These are phyloP conservation scores for Tulasnella sp. DNA, from an alignment of 768 basidiomycete species.

Conservation along the genomic window DNA sequence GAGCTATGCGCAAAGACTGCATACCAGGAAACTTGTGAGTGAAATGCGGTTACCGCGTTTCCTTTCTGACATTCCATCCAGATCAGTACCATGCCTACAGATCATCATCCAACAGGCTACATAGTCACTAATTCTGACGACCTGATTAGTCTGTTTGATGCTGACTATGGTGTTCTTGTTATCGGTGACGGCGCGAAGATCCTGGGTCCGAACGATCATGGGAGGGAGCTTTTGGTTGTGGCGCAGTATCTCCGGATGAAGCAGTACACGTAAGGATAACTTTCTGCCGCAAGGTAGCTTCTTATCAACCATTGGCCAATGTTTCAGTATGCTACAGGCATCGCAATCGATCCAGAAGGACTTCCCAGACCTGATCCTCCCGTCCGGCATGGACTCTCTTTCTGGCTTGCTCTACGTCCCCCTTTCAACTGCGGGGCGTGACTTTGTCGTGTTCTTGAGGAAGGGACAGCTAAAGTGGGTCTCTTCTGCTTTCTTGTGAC, in stretches of 20 bases:
- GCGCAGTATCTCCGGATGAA: slow-evolving; percentile 68
- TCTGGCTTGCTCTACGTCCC: slow-evolving; percentile 68
- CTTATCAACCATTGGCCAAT: neutral
- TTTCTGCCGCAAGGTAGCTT: neutral
- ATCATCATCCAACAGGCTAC: slow-evolving; percentile 59
- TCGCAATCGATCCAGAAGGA: slow-evolving; percentile 56
- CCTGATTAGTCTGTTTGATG: slow-evolving; percentile 63
- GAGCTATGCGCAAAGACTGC: slow-evolving; percentile 61
- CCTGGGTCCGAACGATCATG: slow-evolving; percentile 53
- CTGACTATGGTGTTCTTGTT: slow-evolving; percentile 46
- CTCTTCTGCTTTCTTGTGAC: neutral
- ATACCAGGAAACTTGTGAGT: slow-evolving; percentile 62
- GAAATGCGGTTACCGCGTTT: neutral
- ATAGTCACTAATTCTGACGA: slow-evolving; percentile 74
- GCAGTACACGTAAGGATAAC: slow-evolving; percentile 46
- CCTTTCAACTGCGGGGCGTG: slow-evolving; percentile 54
- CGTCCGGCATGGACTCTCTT: slow-evolving; percentile 46
- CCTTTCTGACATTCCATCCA: slow-evolving; percentile 22
- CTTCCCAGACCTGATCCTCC: slow-evolving; percentile 57
- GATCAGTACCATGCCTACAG: slow-evolving; percentile 60
- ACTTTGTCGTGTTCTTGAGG: slow-evolving; percentile 74
- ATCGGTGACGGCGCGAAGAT: slow-evolving; percentile 58
- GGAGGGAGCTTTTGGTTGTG: slow-evolving; percentile 66
- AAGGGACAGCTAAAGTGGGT: slow-evolving; percentile 42
- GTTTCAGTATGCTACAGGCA: slow-evolving; percentile 48